phyloP scores from a whole-genome alignment of 2,329 filamentous ascomycete species.

The Phyllosticta paracitricarpa region DNA sequence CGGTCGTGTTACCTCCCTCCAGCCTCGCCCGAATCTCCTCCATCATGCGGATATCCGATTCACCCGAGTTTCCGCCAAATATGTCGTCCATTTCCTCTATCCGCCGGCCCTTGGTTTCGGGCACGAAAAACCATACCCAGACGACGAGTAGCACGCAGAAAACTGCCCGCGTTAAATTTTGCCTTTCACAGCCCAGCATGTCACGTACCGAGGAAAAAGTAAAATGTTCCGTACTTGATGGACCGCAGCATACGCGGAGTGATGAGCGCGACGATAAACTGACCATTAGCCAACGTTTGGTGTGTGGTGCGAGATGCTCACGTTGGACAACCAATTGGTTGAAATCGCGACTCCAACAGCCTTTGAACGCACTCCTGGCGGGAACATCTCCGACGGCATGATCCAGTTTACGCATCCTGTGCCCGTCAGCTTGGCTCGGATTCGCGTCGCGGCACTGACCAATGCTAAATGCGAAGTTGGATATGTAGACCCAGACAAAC shows the following conservation, averaged over 20 bases:
- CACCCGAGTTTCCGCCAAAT: slow-evolving; percentile 39
- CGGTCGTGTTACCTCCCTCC: background rate
- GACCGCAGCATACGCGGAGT: background rate
- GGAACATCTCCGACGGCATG: background rate
- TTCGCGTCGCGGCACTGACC: background rate
- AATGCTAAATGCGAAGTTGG: background rate
- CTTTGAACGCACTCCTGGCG: background rate
- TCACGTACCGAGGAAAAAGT: background rate
- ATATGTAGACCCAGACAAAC: slow-evolving; percentile 9
- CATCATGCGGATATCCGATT: background rate
- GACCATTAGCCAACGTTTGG: background rate
- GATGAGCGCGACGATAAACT: background rate
- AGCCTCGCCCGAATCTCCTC: background rate
- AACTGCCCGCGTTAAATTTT: background rate
- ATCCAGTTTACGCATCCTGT: background rate
- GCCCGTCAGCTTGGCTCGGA: background rate
- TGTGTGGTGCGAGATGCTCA: background rate
- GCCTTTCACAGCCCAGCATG: background rate
- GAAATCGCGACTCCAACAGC: background rate
- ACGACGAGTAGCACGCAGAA: slow-evolving; percentile 27
- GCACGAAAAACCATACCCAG: slow-evolving; percentile 47
- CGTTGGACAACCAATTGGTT: background rate
- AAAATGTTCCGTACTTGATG: background rate
- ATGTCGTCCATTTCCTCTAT: slow-evolving; percentile 54
- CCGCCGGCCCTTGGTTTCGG: slow-evolving; percentile 44